Evolutionary conservation across 257 asterid species (phyloP), one percentile per base, ranked within the genome.

Genomic region (Nicotiana tomentosiformis): DNA sequence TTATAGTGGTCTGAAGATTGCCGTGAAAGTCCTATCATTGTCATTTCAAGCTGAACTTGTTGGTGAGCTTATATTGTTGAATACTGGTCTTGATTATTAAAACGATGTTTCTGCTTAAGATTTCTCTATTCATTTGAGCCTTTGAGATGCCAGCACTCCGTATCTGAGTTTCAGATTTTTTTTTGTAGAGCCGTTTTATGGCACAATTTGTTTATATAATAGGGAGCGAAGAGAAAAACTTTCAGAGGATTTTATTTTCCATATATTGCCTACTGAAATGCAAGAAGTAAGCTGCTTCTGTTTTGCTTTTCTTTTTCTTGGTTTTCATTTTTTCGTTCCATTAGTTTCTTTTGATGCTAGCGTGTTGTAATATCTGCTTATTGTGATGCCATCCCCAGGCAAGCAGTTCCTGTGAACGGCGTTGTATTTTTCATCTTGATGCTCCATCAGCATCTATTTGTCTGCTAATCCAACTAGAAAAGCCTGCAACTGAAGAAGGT

Each of bases 191-290:
- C 98, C 99, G 84, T 96, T 96, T 89, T 87, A 90, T 87, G 99
- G 99, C 92, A 93, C 98, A 77, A 94, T 96, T 86, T 96, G 98
- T 86, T 87, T 96, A 87, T 96, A 96, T 84, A 96, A 96, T 90
- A 91, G 98, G 91, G 99, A 96, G 95, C 93, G 99, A 94, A 96
- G 96, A 87, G 99, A 96, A 91, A 96, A 94, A 86, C 98, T 94
- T 68, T 96, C 99, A 0, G 99, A 96, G 89, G 99, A 96, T 90
- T 94, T 93, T 91, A 64, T 84, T 87, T 96, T 96, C 91, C 94
- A 82, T 76, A 84, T 89, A 84, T 85, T 88, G 86, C 98, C 99
- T 62, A 83, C 90, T 60, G 99, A 93, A 77, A 51, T 86, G 84
- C 94, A 89, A 85, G 95, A 96, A 84, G 99, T 96, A 92, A 96